Conservation (phyloP, 139 green algal genomes). For the Tetraselmis striata region DNA sequence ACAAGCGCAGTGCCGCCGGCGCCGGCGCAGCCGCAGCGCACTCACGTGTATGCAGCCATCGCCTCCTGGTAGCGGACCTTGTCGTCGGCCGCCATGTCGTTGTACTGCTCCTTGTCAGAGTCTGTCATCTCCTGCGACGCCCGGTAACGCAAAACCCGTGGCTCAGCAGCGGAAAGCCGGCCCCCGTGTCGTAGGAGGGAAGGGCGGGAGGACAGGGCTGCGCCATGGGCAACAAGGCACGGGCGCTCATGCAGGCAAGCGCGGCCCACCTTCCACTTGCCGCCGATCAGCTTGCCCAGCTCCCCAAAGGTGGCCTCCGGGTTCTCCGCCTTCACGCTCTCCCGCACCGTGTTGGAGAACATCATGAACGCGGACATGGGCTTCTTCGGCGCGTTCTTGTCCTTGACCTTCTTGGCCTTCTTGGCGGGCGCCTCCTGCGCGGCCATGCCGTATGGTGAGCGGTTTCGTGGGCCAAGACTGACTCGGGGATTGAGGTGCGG, state of each 20-base stretch:
- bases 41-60: slow-evolving; percentile 57
- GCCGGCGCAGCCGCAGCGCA: too few species aligned
- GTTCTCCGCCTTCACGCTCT: slow-evolving; percentile 53
- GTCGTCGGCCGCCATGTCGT: slow-evolving; percentile 47
- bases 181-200: too few species aligned
- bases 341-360: slow-evolving; percentile 58
- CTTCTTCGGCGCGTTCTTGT: slow-evolving; percentile 80
- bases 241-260: too few species aligned
- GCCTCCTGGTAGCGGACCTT: slow-evolving; percentile 53
- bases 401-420: slow-evolving; percentile 53
- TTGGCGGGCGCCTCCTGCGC: slow-evolving; percentile 22
- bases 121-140: slow-evolving; percentile 13
- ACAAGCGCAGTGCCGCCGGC: too few species aligned
- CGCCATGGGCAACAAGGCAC: background rate
- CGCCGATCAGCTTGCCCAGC: slow-evolving; percentile 64
- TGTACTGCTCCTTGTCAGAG: slow-evolving; percentile 35
- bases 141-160: too few species aligned
- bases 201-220: too few species aligned
- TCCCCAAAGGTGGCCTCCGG: slow-evolving; percentile 53
- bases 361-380: slow-evolving; percentile 82
- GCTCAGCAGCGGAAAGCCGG: too few species aligned
- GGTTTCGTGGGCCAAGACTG: background rate
- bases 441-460: too few species aligned
- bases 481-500: too few species aligned
- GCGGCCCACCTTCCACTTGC: slow-evolving; percentile 60